Conservation (phyloP, 345 rosid species). For the Populus nigra region DNA sequence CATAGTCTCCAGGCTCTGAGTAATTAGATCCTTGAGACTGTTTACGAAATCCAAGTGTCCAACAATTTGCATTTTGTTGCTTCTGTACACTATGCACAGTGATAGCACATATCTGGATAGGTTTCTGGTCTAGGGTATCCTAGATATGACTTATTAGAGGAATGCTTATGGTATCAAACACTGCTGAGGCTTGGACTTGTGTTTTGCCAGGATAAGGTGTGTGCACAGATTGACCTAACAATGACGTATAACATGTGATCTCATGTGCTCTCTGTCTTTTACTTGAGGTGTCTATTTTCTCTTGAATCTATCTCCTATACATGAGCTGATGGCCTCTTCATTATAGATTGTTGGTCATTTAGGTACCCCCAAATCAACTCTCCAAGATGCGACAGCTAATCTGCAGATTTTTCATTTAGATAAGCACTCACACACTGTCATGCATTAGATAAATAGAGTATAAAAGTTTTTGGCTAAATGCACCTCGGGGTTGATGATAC, state of each 20-base stretch:
- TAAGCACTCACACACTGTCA: too few relatives aligned
- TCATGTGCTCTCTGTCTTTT: not conserved
- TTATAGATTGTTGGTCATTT: not conserved
- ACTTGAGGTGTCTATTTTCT: not conserved
- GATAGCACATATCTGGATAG: not conserved
- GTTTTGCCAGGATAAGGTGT: not conserved
- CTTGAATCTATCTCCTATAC: not conserved
- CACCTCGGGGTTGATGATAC: too few relatives aligned
- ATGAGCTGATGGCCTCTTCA: not conserved
- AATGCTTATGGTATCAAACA: not conserved
- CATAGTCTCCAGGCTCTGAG: too few relatives aligned
- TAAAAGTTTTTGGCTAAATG: too few relatives aligned
- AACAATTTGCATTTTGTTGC: not conserved
- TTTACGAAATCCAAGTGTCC: not conserved
- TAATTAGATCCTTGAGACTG: not conserved
- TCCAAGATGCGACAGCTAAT: too few relatives aligned
- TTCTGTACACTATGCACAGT: not conserved
- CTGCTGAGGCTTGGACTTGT: not conserved
- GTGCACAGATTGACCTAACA: not conserved
- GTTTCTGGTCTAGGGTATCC: not conserved
- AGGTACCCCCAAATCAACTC: not conserved
- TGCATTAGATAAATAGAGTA: too few relatives aligned
- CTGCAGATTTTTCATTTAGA: too few relatives aligned
- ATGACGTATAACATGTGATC: not conserved
- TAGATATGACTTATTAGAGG: not conserved